phyloP scores from a whole-genome alignment of 768 basidiomycete genomes.

The Leccinum imitatum region DNA sequence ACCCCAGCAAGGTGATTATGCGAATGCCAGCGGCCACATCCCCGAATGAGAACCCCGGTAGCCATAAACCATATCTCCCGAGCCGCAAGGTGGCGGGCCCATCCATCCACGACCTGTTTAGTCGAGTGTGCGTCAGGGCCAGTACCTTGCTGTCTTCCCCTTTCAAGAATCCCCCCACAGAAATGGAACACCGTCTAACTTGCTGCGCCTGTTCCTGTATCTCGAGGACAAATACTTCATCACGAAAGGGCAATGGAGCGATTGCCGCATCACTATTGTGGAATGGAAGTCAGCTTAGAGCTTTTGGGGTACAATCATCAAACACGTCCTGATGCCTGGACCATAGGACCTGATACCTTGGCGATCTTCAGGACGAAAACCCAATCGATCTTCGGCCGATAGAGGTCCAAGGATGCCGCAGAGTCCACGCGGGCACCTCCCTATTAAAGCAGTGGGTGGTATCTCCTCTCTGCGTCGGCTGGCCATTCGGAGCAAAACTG shows the following conservation, averaged over 20 bases:
- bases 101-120: constrained; percentile 6
- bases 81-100: constrained; percentile 6
- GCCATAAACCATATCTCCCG: constrained; percentile 9
- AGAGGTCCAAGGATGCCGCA: constrained; percentile 1
- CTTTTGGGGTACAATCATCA: background rate
- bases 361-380: background rate
- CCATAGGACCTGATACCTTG: background rate
- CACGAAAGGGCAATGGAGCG: constrained; percentile 2
- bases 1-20: constrained; percentile 15
- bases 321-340: background rate
- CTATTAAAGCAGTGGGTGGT: constrained; percentile 10
- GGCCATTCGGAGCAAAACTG: constrained; percentile 15
- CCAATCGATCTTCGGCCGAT: background rate
- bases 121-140: constrained; percentile 8
- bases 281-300: constrained; percentile 7
- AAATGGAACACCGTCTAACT: constrained; percentile 1
- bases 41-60: constrained; percentile 9
- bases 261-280: background rate
- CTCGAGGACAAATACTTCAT: constrained; percentile 6
- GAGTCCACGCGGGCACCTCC: background rate
- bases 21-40: constrained; percentile 9
- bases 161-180: constrained; percentile 1
- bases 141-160: background rate
- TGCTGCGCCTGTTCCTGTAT: background rate
- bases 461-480: background rate